Evolutionary conservation across 2,329 filamentous ascomycete species (phyloP), one percentile per base, ranked within the genome.

Genomic region (Plenodomus biglobosus): DNA sequence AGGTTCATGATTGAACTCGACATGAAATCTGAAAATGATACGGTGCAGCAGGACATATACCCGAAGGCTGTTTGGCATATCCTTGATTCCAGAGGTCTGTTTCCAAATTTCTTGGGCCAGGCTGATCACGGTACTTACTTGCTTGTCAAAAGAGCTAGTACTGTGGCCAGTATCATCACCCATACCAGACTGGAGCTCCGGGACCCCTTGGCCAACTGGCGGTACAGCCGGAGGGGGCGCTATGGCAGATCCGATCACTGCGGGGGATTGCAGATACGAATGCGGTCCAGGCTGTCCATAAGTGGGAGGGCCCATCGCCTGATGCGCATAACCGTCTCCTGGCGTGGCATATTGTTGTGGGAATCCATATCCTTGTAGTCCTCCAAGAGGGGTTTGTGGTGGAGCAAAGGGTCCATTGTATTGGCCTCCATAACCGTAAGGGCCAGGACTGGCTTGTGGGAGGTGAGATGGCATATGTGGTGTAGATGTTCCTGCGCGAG

Each of bases 1-100:
- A 1, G 83, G 80, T 35, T 78, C 76, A 50, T 84, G 77, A 15
- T 73, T 73, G 65, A 85, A 89, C 40, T 76, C 76, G 15, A 78
- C 68, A 37, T 78, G 75, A 61, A 85, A 89, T 30, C 76, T 77
- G 45, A 78, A 77, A 46, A 80, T 76, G 42, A 85, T 72, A 64
- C 87, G 83, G 62, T 86, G 78, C 36, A 92, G 77, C 8, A 88
- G 75, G 39, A 84, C 78, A 50, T 81, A 81, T 15, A 88, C 76
- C 55, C 84, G 83, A 39, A 88, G 76, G 50, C 80, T 80, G 34
- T 80, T 79, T 13, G 84, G 79, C 15, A 90, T 71, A 42, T 84
- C 80, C 56, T 82, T 82, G 53, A 89, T 75, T 2, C 77, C 77
- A 7, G 78, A 78, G 2, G 85, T 79, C 18, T 75, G 72, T 52